phyloP scores from a whole-genome alignment of 805 yeast species.

The Ogataea pilisensis region DNA sequence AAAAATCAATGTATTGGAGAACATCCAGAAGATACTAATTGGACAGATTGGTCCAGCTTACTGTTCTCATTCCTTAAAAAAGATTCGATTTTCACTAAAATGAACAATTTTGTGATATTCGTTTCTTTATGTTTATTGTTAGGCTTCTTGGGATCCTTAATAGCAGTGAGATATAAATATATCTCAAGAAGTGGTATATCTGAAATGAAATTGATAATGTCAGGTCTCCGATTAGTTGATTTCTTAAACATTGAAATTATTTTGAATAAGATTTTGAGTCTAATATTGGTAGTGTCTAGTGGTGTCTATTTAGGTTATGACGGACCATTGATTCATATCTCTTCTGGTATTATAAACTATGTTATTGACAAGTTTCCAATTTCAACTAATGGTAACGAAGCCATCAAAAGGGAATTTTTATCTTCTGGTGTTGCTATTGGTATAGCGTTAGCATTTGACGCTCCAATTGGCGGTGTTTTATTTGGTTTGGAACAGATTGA shows the following conservation, averaged over 20 bases:
- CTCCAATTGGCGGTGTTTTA: conserved; percentile 85
- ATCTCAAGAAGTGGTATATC: conserved; percentile 63
- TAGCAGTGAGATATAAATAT: conserved; percentile 32
- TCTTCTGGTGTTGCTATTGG: conserved; percentile 83
- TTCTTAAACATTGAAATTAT: conserved; percentile 52
- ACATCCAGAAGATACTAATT: conserved; percentile 12
- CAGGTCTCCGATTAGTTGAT: conserved; percentile 55
- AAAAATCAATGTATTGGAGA: conserved; percentile 28
- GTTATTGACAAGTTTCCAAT: conserved; percentile 32
- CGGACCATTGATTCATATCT: conserved; percentile 80
- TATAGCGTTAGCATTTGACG: conserved; percentile 77
- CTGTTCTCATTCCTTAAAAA: conserved; percentile 26
- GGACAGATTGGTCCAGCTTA: conserved; percentile 33
- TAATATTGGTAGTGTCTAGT: conserved; percentile 63
- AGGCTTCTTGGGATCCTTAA: conserved; percentile 35
- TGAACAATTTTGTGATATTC: conserved; percentile 34
- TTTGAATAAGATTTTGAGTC: conserved; percentile 51
- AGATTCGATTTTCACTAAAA: conserved; percentile 10
- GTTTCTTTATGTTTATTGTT: conserved; percentile 34
- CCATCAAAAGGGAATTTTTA: conserved; percentile 58
- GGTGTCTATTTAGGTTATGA: conserved; percentile 85
- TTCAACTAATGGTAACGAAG: conserved; percentile 40
- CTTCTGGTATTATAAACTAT: conserved; percentile 52
- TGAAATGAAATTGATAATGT: conserved; percentile 63
- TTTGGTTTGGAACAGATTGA: conserved; percentile 70